Percentiles rank a stretch among this genome's conserved stretches.
phyloP scores from a whole-genome alignment of 2,329 filamentous ascomycete genomes.

The Botrytis fragariae region DNA sequence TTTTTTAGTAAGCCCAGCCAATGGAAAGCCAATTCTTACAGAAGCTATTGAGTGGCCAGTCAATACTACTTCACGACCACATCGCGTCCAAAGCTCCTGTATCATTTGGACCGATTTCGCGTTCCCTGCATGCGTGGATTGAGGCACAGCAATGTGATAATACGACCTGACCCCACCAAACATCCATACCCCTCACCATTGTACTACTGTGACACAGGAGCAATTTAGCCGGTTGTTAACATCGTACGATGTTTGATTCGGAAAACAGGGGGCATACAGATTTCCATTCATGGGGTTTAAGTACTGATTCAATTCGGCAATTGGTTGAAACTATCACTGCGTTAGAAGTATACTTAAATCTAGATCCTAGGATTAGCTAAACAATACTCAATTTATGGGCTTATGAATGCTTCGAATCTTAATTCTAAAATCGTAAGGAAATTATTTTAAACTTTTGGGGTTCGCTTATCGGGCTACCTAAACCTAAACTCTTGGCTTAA shows the following conservation, averaged over 20 bases:
- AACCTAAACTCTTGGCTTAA: neutral
- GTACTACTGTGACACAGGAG: neutral
- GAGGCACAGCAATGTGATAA: slow-evolving; percentile 6
- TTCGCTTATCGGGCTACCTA: neutral
- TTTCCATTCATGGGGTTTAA: neutral
- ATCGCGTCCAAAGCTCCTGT: neutral
- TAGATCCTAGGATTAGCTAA: neutral
- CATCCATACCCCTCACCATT: neutral
- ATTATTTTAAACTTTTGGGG: neutral
- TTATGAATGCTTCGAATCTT: neutral
- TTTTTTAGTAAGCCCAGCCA: neutral
- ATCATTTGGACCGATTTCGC: neutral
- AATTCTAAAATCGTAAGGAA: neutral
- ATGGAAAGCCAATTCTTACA: neutral
- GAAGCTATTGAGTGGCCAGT: neutral
- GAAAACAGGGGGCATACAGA: neutral
- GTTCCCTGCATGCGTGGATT: neutral
- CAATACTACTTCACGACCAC: neutral
- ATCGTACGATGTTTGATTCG: neutral
- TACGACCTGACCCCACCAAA: slow-evolving; percentile 2
- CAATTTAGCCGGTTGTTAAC: neutral
- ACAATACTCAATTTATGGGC: neutral
- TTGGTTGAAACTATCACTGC: neutral
- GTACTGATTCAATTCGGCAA: neutral
- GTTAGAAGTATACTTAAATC: neutral